Base-by-base conservation (phyloP, 306 rosid genomes). In the Acmispon strigosus region DNA sequence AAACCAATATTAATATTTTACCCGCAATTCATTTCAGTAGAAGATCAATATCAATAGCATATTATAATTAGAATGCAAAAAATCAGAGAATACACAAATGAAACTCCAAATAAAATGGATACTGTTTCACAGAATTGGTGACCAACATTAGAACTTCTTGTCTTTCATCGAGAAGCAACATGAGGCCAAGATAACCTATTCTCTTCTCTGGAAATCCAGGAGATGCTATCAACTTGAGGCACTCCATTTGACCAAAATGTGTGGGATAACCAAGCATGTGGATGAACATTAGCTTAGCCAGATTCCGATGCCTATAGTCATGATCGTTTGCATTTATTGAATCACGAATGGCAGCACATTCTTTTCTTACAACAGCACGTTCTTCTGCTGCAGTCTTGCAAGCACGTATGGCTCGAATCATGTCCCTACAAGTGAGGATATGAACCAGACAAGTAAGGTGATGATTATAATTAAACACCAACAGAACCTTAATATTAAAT, bases 241-340 rank as follows among this genome's bases (percentile, higher is more conserved):
- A 94, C 73, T 94, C 99, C 99, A 94, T 94, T 89, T 94, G 99
- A 85, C 99, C 99, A 91, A 94, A 94, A 86, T 94, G 96, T 36
- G 99, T 94, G 47, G 99, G 99, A 84, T 94, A 94, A 34, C 99
- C 99, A 78, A 94, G 96, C 99, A 94, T 94, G 78, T 94, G 99
- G 75, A 94, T 91, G 76, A 94, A 94, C 99, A 94, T 94, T 68
- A 94, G 91, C 92, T 94, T 94, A 62, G 99, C 97, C 78, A 94
- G 83, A 86, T 94, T 89, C 34, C 99, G 90, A 65, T 91, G 97
- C 82, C 92, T 83, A 71, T 94, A 94, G 70, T 89, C 96, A 0
- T 77, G 78, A 84, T 89, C 97, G 65, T 94, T 91, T 85, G 91
- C 99, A 63, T 94, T 84, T 68, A 94, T 94, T 32, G 99, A 57